These are phyloP conservation scores for Candida vaughaniae DNA, from an alignment of 805 yeast species.

Conservation along the genomic window DNA sequence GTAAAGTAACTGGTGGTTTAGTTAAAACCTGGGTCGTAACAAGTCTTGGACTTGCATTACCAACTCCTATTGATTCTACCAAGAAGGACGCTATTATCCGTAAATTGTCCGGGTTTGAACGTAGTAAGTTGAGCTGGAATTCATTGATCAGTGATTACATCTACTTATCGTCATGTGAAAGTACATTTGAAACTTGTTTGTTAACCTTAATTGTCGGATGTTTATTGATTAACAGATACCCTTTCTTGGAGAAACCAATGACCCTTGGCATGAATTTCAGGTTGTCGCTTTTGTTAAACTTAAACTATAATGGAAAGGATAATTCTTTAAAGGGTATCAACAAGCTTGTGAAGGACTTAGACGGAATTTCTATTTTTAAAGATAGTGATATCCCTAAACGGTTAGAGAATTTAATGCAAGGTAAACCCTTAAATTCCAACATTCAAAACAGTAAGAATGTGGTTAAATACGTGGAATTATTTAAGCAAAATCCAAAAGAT, in stretches of 20 bases:
- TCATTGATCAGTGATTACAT: constrained; percentile 25
- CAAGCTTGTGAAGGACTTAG: constrained; percentile 27
- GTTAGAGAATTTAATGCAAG: constrained; percentile 24
- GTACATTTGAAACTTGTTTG: constrained; percentile 33
- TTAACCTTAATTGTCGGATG: constrained; percentile 29
- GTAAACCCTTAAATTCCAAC: constrained; percentile 23
- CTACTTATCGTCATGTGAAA: constrained; percentile 26
- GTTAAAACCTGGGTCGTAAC: constrained; percentile 25
- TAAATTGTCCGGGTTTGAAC: constrained; percentile 14
- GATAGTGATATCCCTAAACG: constrained; percentile 25
- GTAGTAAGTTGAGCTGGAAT: neutral
- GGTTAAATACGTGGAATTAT: constrained; percentile 30
- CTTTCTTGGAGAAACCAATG: constrained; percentile 19
- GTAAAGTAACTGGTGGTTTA: neutral
- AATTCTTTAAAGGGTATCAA: constrained; percentile 21
- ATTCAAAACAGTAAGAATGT: constrained; percentile 28
- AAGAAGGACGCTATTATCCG: constrained; percentile 16
- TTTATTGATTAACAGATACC: constrained; percentile 22
- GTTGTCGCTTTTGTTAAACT: constrained; percentile 25
- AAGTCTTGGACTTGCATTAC: constrained; percentile 28
- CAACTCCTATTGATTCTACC: constrained; percentile 17
- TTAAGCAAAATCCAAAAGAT: constrained; percentile 18
- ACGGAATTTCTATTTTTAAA: constrained; percentile 30
- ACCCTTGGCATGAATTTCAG: constrained; percentile 23
- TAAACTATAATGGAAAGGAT: constrained; percentile 29